phyloP scores from a whole-genome alignment of 1,284 basidiomycete genomes.

The Anthracocystis panici-leucophaei region DNA sequence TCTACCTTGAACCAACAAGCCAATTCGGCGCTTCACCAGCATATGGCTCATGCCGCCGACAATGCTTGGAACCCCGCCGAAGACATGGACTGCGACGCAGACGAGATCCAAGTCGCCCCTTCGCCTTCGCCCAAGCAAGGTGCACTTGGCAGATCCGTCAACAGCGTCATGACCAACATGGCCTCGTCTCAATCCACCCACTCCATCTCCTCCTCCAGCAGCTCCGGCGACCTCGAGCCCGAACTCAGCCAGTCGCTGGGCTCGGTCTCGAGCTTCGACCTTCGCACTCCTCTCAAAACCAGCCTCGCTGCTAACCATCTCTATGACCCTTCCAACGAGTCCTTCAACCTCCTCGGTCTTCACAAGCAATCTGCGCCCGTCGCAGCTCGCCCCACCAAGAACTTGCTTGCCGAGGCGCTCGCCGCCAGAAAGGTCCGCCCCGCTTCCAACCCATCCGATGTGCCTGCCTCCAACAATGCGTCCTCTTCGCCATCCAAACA shows the following conservation, averaged over 20 bases:
- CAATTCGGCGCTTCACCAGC: slow-evolving; percentile 28
- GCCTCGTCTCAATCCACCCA: slow-evolving; percentile 41
- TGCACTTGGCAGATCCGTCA: slow-evolving; percentile 4
- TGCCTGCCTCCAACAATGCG: slow-evolving; percentile 1
- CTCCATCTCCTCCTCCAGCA: slow-evolving; percentile 50
- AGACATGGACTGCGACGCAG: slow-evolving; percentile 50
- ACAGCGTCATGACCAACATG: slow-evolving; percentile 38
- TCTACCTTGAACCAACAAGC: slow-evolving; percentile 21
- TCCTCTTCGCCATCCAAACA: slow-evolving; percentile 10
- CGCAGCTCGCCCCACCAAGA: slow-evolving; percentile 26
- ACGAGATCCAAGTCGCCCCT: slow-evolving; percentile 23
- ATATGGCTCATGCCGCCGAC: slow-evolving; percentile 8
- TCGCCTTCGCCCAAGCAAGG: slow-evolving; percentile 15
- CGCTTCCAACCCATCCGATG: slow-evolving; percentile 10
- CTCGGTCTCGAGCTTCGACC: slow-evolving; percentile 56
- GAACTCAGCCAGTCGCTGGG: slow-evolving; percentile 58
- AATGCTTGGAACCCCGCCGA: slow-evolving; percentile 42
- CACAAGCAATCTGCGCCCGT: slow-evolving; percentile 27
- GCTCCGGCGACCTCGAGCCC: slow-evolving; percentile 43
- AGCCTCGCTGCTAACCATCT: slow-evolving; percentile 38
- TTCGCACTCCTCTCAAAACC: slow-evolving; percentile 56
- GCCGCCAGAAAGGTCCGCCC: slow-evolving; percentile 33
- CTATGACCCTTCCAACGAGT: slow-evolving; percentile 29
- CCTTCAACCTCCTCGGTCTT: slow-evolving; percentile 34
- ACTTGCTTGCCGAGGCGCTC: slow-evolving; percentile 39